A percentile compares a stretch with the other conserved stretches of the same genome.
phyloP scores from a whole-genome alignment of 306 rosid species.

The Bauhinia variegata region DNA sequence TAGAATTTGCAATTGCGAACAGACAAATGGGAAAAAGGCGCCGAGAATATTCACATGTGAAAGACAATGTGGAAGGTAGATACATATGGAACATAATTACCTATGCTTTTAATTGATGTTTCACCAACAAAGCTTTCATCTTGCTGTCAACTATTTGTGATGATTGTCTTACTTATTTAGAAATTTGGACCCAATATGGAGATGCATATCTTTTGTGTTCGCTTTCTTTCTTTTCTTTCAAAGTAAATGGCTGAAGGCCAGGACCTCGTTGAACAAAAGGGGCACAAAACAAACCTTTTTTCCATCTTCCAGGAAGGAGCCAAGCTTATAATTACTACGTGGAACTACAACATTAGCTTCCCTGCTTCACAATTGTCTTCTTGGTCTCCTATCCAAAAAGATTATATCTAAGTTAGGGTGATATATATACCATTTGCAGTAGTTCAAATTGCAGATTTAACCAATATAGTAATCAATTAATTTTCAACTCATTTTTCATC shows the following conservation, averaged over 20 bases:
- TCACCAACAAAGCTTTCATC: constrained; percentile 13
- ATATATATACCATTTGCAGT: no score
- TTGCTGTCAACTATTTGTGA: constrained; percentile 26
- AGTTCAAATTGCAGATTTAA: no score
- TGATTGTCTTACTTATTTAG: constrained; percentile 24
- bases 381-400: no score
- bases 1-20: constrained; percentile 26
- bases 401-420: no score
- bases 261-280: neutral
- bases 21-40: constrained; percentile 26
- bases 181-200: constrained; percentile 17
- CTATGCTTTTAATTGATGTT: constrained; percentile 28
- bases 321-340: neutral
- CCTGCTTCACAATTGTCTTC: neutral
- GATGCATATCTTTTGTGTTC: constrained; percentile 17
- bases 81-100: neutral
- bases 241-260: neutral
- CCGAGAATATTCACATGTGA: constrained; percentile 45
- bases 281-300: neutral
- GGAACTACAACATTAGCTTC: neutral
- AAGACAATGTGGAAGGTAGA: constrained; percentile 37
- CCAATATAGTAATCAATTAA: no score
- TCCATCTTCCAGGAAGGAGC: neutral
- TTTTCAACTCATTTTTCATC: no score
- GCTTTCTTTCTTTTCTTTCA: constrained; percentile 31